Conservation (phyloP, 352 stramenopile genomes). For the Globisporangium canariense region DNA sequence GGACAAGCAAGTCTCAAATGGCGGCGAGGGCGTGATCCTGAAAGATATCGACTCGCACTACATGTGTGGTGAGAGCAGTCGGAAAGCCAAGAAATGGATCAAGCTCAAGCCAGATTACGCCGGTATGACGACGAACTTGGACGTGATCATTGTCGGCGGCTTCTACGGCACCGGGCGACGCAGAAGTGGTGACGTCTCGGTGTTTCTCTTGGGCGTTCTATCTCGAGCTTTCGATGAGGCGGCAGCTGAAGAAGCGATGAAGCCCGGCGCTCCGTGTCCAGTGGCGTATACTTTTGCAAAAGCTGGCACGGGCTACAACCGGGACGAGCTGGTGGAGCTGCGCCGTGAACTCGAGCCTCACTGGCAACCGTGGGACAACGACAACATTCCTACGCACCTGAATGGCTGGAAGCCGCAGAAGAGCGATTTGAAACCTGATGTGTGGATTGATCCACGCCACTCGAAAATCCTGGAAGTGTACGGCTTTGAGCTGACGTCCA, state of each 20-base stretch:
- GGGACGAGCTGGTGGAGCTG: conserved; percentile 73
- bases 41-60: conserved; percentile 87
- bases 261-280: conserved; percentile 46
- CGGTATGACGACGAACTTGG: conserved; percentile 79
- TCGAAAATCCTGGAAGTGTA: conserved; percentile 86
- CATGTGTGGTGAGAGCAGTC: conserved; percentile 81
- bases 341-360: conserved; percentile 73
- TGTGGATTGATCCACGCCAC: conserved; percentile 79
- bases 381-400: conserved; percentile 68
- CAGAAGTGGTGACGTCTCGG: conserved; percentile 73
- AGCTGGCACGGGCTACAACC: conserved; percentile 82
- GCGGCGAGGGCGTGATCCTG: conserved; percentile 79
- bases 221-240: conserved; percentile 56
- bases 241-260: conserved; percentile 38
- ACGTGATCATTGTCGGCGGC: conserved; percentile 76
- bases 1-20: conserved; percentile 65
- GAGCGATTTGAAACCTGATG: conserved; percentile 67
- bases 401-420: conserved; percentile 79
- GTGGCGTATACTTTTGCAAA: conserved; percentile 77
- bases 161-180: conserved; percentile 78
- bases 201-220: conserved; percentile 77
- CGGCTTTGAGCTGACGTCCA: conserved; percentile 82
- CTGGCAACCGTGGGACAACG: conserved; percentile 67
- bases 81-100: conserved; percentile 80
- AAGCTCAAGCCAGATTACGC: conserved; percentile 88